These are phyloP conservation scores for Boletellus sp. DNA, from an alignment of 768 basidiomycete genomes.

Conservation along the genomic window DNA sequence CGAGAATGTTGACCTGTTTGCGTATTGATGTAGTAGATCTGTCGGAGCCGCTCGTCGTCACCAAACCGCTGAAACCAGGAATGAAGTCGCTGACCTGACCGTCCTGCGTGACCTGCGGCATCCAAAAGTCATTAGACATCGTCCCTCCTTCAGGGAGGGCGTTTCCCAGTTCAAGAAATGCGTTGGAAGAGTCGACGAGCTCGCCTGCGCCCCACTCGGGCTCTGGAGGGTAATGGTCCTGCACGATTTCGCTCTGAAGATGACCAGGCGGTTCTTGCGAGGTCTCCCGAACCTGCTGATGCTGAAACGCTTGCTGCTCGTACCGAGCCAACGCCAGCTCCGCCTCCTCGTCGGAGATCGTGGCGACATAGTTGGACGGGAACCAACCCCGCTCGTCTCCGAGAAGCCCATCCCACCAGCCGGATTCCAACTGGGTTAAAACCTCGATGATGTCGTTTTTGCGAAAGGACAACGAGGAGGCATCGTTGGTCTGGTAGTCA, in stretches of 20 bases:
- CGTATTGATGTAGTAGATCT: conserved; percentile 97
- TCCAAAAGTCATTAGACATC: conserved; percentile 79
- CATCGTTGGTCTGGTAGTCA: conserved; percentile 84
- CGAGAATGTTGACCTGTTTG: conserved; percentile 78
- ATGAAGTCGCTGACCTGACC: conserved; percentile 64
- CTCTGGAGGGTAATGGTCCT: conserved; percentile 37
- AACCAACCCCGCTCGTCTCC: conserved; percentile 94
- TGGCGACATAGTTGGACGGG: conserved; percentile 89
- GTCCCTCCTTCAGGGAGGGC: conserved; percentile 28
- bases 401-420: conserved; percentile 98
- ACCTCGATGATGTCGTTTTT: conserved; percentile 93
- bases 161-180: conserved; percentile 31
- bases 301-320: conserved; percentile 15
- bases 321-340: conserved; percentile 53
- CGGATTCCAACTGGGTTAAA: conserved; percentile 82
- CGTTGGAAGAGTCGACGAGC: conserved; percentile 35
- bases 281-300: conserved; percentile 9
- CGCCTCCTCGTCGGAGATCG: conserved; percentile 77
- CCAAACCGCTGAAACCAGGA: background rate
- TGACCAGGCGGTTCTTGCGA: conserved; percentile 9
- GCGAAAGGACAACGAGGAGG: conserved; percentile 83
- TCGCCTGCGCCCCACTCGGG: conserved; percentile 41
- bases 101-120: conserved; percentile 77
- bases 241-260: conserved; percentile 12
- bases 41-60: background rate